A percentile compares a stretch with the other conserved stretches of the same genome.
These are phyloP conservation scores for Penicillium sp. DNA, from an alignment of 2,329 filamentous ascomycete species.

Conservation along the genomic window DNA sequence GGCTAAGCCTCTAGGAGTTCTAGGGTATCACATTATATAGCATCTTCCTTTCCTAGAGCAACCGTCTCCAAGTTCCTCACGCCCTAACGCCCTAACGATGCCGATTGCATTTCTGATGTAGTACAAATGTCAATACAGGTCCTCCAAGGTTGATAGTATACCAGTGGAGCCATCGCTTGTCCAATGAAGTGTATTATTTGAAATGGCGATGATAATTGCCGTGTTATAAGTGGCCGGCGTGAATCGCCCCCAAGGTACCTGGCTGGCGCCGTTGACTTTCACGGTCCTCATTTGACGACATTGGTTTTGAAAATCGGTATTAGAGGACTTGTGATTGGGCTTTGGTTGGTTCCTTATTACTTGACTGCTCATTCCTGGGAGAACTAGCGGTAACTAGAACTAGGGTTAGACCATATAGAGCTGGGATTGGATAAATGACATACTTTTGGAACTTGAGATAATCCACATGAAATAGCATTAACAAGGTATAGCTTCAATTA, in stretches of 20 bases:
- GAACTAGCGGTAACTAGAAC: not conserved
- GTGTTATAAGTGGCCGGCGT: conserved; percentile 14
- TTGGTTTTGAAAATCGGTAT: conserved; percentile 8
- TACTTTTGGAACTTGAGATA: too few relatives aligned
- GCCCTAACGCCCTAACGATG: not conserved
- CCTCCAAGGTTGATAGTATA: conserved; percentile 11
- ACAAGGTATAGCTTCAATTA: not conserved
- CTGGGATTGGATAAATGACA: not conserved
- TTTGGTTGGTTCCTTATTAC: not conserved
- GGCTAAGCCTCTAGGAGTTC: not conserved
- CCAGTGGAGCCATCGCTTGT: not conserved
- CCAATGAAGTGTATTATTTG: conserved; percentile 10
- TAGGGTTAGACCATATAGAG: not conserved
- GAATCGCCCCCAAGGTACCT: conserved; percentile 23
- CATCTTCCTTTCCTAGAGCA: conserved; percentile 11
- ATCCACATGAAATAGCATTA: too few relatives aligned
- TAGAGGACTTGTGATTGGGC: not conserved
- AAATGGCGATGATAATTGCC: conserved; percentile 18
- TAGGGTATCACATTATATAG: not conserved
- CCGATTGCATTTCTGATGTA: conserved; percentile 5
- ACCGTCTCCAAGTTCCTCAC: conserved; percentile 28
- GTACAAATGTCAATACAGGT: conserved; percentile 11
- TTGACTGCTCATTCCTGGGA: not conserved
- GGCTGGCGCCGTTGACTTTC: conserved; percentile 13
- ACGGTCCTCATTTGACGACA: conserved; percentile 22